Base-by-base conservation (phyloP, 2,329 filamentous ascomycete genomes). In the Botryotinia calthae region DNA sequence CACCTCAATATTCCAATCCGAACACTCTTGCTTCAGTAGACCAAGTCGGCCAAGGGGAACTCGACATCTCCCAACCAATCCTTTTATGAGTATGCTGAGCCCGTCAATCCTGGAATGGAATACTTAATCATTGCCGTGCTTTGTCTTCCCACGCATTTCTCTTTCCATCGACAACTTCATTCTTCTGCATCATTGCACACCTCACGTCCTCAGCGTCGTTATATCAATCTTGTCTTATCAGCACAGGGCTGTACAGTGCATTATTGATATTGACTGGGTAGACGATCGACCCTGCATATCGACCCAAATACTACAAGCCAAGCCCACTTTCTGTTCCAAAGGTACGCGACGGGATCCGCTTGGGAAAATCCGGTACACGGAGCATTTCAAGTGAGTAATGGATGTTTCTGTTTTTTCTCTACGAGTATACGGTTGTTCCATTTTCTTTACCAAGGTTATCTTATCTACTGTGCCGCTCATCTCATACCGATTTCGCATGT, bases 21-120 rank as follows among this genome's bases (percentile, higher is more conserved):
- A 59, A 40, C 70, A 68, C 70, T 72, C 70, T 44, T 66, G 18
- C 44, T 65, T 56, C 59, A 51, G 12, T 31, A 40, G 64, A 51
- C 34, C 69, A 65, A 31, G 69, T 42, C 69, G 69, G 59, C 69
- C 69, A 65, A 65, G 46, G 25, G 69, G 69, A 66, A 58, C 14
- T 65, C 42, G 25, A 25, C 61, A 54, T 48, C 28, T 40, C 18
- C 62, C 62, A 72, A 28, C 70, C 62, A 67, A 72, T 67, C 7
- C 37, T 37, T 37, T 9, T 7, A 7, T 9, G 37, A 37, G 37
- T 7, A 1, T 51, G 28, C 61, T 59, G 70, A 72, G 9, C 48
- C 51, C 64, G 59, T 56, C 34, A 56, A 42, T 37, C 37, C 37
- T 37, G 37, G 7, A 37, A 37, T 18, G 2, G n/a, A 18, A 56